These are phyloP conservation scores for Aristolochia californica DNA, from an alignment of 164 flowering plant species.

Conservation along the genomic window DNA sequence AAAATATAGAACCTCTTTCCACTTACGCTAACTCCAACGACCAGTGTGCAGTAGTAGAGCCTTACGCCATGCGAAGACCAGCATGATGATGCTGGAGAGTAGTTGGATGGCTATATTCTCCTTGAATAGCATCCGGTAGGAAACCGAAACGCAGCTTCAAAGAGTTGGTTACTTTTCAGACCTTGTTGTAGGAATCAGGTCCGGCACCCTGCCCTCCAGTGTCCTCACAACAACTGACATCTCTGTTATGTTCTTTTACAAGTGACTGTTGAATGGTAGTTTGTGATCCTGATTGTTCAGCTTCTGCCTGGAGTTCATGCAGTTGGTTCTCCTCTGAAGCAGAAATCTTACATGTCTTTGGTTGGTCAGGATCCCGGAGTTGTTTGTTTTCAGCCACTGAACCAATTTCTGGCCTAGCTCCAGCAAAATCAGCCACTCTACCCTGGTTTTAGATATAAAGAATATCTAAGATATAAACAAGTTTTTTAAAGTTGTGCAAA, in stretches of 20 bases:
- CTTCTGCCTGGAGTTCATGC: conserved; percentile 6
- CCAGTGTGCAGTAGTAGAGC: too few relatives aligned
- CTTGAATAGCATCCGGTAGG: too few relatives aligned
- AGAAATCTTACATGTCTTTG: conserved; percentile 4
- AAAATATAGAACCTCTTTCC: too few relatives aligned
- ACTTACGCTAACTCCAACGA: too few relatives aligned
- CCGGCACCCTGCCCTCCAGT: too few relatives aligned
- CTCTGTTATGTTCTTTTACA: conserved; percentile 21
- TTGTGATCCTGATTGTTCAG: conserved; percentile 6
- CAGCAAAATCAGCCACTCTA: conserved; percentile 43
- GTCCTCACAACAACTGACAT: conserved; percentile 24
- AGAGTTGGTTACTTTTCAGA: too few relatives aligned
- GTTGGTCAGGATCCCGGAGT: conserved; percentile 9
- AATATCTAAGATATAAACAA: neutral
- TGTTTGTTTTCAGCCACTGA: conserved; percentile 10
- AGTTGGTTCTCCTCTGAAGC: neutral
- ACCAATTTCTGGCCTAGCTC: conserved; percentile 7
- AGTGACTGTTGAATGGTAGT: conserved; percentile 9
- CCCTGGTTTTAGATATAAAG: conserved; percentile 25
- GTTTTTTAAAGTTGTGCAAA: neutral
- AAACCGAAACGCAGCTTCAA: too few relatives aligned
- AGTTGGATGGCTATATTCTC: too few relatives aligned
- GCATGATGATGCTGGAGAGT: too few relatives aligned
- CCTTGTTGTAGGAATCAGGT: too few relatives aligned
- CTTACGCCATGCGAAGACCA: too few relatives aligned